These are phyloP conservation scores for Pythium apleroticum DNA, from an alignment of 352 stramenopile genomes.

Conservation along the genomic window DNA sequence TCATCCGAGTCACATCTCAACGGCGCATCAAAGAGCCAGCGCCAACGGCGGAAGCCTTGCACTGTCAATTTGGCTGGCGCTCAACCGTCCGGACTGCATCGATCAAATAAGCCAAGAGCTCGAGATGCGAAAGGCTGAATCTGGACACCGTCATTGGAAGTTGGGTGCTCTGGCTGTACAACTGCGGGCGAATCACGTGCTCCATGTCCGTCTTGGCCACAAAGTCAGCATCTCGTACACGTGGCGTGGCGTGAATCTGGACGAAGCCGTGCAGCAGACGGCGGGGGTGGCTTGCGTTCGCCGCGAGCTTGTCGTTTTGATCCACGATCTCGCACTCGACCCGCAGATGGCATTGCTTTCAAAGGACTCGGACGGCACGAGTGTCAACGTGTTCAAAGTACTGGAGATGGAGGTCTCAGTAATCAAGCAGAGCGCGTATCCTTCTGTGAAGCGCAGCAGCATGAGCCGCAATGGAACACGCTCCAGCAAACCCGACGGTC, in stretches of 20 bases:
- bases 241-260: constrained; percentile 13
- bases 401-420: constrained; percentile 19
- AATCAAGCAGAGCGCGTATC: constrained; percentile 21
- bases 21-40: not conserved
- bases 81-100: constrained; percentile 16
- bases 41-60: not conserved
- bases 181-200: constrained; percentile 9
- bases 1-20: constrained; percentile 18
- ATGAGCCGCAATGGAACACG: not conserved
- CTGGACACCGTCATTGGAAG: not conserved
- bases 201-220: constrained; percentile 11
- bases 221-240: constrained; percentile 16
- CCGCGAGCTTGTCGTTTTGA: not conserved
- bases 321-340: constrained; percentile 12
- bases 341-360: not conserved
- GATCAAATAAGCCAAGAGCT: constrained; percentile 1
- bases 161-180: constrained; percentile 1
- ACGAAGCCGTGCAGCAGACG: not conserved
- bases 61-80: constrained; percentile 16
- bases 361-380: not conserved
- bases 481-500: not conserved
- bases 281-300: constrained; percentile 13
- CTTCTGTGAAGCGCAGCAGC: constrained; percentile 3
- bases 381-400: constrained; percentile 4
- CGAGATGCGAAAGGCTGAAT: not conserved